phyloP scores from a whole-genome alignment of 2,329 filamentous ascomycete species.

The Monilinia aucupariae region DNA sequence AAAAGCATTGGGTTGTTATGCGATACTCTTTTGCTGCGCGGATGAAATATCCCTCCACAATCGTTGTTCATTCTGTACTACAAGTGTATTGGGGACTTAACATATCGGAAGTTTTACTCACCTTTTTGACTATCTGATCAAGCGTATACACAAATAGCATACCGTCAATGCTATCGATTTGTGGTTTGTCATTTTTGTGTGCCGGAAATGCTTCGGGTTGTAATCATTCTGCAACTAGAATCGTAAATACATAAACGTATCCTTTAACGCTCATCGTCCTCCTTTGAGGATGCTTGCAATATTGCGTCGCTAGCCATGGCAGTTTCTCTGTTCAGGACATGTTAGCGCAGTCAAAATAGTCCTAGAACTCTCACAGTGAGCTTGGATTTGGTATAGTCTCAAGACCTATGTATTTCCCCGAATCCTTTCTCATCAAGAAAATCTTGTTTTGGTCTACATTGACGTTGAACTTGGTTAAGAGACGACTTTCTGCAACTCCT shows the following conservation, averaged over 20 bases:
- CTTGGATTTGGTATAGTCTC: background rate
- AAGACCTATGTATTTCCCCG: background rate
- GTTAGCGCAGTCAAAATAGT: background rate
- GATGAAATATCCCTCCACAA: background rate
- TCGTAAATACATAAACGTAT: conserved; percentile 5
- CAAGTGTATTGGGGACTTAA: background rate
- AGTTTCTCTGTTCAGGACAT: background rate
- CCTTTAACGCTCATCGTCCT: conserved; percentile 1
- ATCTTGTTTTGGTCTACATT: too few species aligned
- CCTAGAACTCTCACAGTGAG: conserved; percentile 3
- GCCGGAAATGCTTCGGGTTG: background rate
- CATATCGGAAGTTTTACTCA: background rate
- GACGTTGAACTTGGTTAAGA: background rate
- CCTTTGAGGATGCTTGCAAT: background rate
- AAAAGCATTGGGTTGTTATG: background rate
- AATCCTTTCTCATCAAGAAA: background rate
- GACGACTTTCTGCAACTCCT: background rate
- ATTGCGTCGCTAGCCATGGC: conserved; percentile 8
- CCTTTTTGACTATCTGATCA: conserved; percentile 8
- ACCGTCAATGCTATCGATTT: background rate
- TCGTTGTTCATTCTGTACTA: background rate
- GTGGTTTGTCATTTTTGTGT: background rate
- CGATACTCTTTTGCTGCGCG: conserved; percentile 5
- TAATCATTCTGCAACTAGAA: background rate
- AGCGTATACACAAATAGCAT: background rate